Evolutionary conservation across 2,329 filamentous ascomycete species (phyloP).

Genomic region (Sporothrix globosa): DNA sequence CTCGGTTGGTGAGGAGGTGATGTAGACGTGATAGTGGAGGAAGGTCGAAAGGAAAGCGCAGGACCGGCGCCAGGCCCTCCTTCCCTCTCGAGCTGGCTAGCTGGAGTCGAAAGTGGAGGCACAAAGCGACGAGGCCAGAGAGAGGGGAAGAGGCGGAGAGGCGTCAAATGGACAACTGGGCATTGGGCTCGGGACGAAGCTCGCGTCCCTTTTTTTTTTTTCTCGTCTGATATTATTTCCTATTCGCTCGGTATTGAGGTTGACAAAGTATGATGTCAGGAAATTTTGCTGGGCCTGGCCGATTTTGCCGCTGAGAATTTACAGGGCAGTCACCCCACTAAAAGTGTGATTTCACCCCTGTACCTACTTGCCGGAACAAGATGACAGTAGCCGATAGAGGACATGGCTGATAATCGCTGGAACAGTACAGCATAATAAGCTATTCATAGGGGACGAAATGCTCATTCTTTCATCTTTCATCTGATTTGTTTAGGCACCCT

Average conservation of each 20-base stretch:
- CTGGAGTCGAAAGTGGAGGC: constrained; percentile 19
- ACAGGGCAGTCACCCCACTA: constrained; percentile 24
- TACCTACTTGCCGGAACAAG: neutral
- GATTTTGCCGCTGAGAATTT: constrained; percentile 17
- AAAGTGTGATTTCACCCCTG: neutral
- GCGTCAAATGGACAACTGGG: constrained; percentile 15
- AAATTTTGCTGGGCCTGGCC: constrained; percentile 1
- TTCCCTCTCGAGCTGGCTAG: constrained; percentile 21
- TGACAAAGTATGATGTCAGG: constrained; percentile 20
- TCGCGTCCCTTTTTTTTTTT: constrained; percentile 7
- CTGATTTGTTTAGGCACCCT: neutral
- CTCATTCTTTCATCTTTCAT: neutral
- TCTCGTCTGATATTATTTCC: neutral
- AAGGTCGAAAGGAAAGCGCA: constrained; percentile 8
- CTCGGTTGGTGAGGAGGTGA: neutral
- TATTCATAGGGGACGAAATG: neutral
- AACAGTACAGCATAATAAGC: neutral
- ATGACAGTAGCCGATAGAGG: neutral
- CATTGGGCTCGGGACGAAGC: constrained; percentile 9
- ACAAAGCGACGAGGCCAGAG: constrained; percentile 10
- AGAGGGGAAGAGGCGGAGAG: constrained; percentile 10
- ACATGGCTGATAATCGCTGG: constrained; percentile 15
- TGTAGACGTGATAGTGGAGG: neutral
- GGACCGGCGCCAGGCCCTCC: neutral
- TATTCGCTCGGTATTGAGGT: neutral